Base-by-base conservation (phyloP, 345 rosid species). In the Dipteronia dyeriana region DNA sequence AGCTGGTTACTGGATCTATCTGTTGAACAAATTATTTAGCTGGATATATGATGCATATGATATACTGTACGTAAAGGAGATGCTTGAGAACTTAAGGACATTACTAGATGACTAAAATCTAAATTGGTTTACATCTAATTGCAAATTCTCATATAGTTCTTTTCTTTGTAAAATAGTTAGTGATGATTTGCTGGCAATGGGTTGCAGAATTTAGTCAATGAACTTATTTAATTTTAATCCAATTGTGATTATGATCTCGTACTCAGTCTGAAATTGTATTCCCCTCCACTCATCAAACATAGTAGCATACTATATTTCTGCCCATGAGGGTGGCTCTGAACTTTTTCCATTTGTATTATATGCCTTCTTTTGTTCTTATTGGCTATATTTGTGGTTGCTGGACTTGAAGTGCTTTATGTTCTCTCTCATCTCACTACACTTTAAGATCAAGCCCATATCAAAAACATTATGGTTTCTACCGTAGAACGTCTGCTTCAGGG, bases 371-470 rank as follows among this genome's bases (percentile, higher is more conserved):
- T 49, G 60, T 78, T 79, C 70, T 78, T 70, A 57, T 80, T 59
- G 63, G 25, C 34, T 53, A 26, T 62, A 78, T 73, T 25, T 75
- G 71, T 81, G 78, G 54, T 82, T 88, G 94, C 95, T 94, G 99
- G 99, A 96, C 86, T 85, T 96, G 91, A 96, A 96, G 81, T 96
- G 99, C 85, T 92, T 91, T 68, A 98, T 96, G 19, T 96, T 96
- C 90, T 96, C 99, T 0, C 99, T 97, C 81, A 97, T 97, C 86
- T 94, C 99, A 12, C 98, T 94, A 70, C 98, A 97, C 85, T 97
- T 94, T 91, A 97, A 97, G 89, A 97, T 97, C 92, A 97, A 97
- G 91, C 99, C 99, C 73, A 94, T 97, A 45, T 97, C 82, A 80
- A 45, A 75, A 74, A 79, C 22, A 26, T 53, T 53, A 34, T 66